Evolutionary conservation across 345 rosid species (phyloP).

Genomic region (Laguncularia racemosa): DNA sequence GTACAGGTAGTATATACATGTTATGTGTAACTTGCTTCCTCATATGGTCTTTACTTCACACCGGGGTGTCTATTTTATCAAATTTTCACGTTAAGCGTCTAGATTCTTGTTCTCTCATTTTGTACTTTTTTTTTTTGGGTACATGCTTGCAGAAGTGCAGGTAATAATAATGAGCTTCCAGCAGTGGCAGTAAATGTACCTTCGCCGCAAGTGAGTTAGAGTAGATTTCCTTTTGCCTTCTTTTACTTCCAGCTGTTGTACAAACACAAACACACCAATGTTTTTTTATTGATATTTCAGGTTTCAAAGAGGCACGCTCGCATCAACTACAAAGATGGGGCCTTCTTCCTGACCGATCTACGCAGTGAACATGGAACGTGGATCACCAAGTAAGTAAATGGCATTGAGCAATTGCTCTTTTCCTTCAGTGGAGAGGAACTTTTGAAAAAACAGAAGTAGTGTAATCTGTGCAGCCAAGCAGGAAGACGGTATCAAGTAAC

Average conservation of each 20-base stretch:
- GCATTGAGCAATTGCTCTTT: conserved; percentile 1
- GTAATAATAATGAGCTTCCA: conserved; percentile 34
- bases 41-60: no score
- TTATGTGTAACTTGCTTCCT: no score
- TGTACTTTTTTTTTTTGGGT: neutral
- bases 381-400: conserved; percentile 58
- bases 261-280: neutral
- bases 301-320: conserved; percentile 72
- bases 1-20: no score
- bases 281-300: conserved; percentile 29
- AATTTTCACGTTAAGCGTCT: neutral
- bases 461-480: conserved; percentile 40
- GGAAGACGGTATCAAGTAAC: conserved; percentile 44
- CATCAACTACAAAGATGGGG: conserved; percentile 63
- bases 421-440: neutral
- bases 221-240: neutral
- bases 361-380: conserved; percentile 68
- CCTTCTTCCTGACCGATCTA: conserved; percentile 64
- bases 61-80: no score
- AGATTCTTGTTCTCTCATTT: neutral
- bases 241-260: no score
- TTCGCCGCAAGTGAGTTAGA: conserved; percentile 41
- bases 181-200: conserved; percentile 51
- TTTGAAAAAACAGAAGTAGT: neutral
- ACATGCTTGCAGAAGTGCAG: conserved; percentile 52